Conservation (phyloP, 805 yeast species). For the Candida germanica region DNA sequence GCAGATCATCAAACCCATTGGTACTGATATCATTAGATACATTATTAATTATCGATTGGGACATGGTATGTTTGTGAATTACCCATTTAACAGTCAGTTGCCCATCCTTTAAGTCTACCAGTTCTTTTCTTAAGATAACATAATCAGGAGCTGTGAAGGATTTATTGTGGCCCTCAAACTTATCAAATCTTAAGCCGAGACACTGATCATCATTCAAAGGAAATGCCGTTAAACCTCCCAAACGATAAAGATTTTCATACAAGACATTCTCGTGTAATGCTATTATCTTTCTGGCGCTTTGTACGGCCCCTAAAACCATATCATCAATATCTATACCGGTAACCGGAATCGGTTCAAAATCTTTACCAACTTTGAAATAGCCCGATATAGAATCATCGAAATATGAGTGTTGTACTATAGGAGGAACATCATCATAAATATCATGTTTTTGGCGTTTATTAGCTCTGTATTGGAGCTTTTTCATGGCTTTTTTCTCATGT, state of each 20-base stretch:
- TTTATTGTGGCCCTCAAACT: constrained; percentile 20
- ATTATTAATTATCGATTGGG: constrained; percentile 21
- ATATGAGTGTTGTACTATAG: constrained; percentile 23
- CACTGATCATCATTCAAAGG: constrained; percentile 40
- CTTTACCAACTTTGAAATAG: constrained; percentile 16
- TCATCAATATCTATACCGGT: constrained; percentile 3
- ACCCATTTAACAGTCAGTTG: constrained; percentile 20
- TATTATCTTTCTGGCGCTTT: constrained; percentile 11
- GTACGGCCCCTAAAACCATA: constrained; percentile 2
- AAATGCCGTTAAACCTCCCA: constrained; percentile 51
- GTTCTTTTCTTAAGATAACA: constrained; percentile 32
- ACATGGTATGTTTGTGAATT: constrained; percentile 36
- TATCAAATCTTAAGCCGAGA: constrained; percentile 52
- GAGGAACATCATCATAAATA: constrained; percentile 11
- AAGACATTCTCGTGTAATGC: constrained; percentile 29
- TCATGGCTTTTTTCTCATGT: constrained; percentile 7
- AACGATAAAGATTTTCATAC: constrained; percentile 45
- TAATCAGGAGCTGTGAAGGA: constrained; percentile 45
- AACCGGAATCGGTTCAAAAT: constrained; percentile 6
- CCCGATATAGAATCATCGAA: constrained; percentile 29
- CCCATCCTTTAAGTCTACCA: background rate
- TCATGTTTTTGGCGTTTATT: constrained; percentile 3
- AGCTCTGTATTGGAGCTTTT: constrained; percentile 9
- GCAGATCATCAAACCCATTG: constrained; percentile 10
- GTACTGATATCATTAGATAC: constrained; percentile 4